Conservation (phyloP, 768 basidiomycete species). For the Pulveroboletus ravenelii region DNA sequence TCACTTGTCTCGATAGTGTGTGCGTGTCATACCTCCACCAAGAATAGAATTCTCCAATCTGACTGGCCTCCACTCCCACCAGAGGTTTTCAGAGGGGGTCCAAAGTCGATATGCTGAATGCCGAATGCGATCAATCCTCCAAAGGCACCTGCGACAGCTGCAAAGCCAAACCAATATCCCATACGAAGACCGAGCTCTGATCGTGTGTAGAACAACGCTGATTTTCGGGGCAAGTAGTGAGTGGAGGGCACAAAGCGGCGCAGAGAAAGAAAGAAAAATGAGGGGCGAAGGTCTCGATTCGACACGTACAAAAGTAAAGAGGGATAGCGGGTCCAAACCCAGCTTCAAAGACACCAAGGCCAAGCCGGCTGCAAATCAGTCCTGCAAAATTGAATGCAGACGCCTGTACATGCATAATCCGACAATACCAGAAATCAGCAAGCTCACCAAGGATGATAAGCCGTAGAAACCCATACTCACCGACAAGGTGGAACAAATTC, state of each 20-base stretch:
- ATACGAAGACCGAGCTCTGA: conserved; percentile 69
- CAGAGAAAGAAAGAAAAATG: not conserved
- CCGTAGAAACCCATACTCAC: conserved; percentile 30
- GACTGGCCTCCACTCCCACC: conserved; percentile 28
- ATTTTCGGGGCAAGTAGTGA: not conserved
- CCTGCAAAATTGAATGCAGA: conserved; percentile 57
- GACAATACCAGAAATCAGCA: not conserved
- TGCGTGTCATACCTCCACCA: conserved; percentile 53
- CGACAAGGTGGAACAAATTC: conserved; percentile 68
- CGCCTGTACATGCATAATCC: conserved; percentile 38
- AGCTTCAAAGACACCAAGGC: conserved; percentile 74
- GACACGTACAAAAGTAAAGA: conserved; percentile 64
- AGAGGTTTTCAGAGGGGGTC: conserved; percentile 17
- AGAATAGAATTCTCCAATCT: conserved; percentile 47
- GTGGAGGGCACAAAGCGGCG: not conserved
- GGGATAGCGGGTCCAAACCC: conserved; percentile 76
- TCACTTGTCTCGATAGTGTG: not conserved
- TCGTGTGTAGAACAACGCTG: conserved; percentile 79
- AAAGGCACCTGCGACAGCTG: conserved; percentile 80
- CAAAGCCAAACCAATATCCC: conserved; percentile 83
- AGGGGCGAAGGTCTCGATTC: not conserved
- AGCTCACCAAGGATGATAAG: not conserved
- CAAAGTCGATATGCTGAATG: conserved; percentile 59
- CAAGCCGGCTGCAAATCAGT: conserved; percentile 52
- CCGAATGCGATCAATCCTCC: conserved; percentile 83